Base-by-base conservation (phyloP, 345 rosid genomes). In the Eucalyptus cloeziana region DNA sequence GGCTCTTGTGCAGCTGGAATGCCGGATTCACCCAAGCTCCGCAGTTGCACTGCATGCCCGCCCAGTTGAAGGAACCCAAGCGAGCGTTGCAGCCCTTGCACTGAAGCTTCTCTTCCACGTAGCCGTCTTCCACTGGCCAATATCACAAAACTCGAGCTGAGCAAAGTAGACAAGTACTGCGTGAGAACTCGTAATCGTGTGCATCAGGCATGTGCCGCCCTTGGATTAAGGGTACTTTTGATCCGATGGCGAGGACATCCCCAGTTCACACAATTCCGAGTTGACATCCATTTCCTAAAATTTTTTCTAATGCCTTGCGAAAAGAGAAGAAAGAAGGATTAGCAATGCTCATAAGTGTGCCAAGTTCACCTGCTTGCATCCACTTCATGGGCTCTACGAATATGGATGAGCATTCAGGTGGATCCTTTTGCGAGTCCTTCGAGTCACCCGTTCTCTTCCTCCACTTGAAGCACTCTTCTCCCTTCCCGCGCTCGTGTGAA, bases 11-110 rank as follows among this genome's bases (percentile, higher is more conserved):
- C 86, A 97, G 92, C 89, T 97, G 98, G 88, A 97, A 96, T 76
- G 99, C 99, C 9, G 99, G 99, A 91, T 95, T 96, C 87, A 95
- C 94, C 99, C 99, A 97, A 3, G 98, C 94, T 5, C 98, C 99
- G 30, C 99, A 96, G 87, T 94, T 96, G 94, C 99, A 97, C 86
- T 97, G 99, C 94, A 96, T 94, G 22, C 99, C 99, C 3, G 99
- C 95, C 99, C 99, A 97, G 89, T 96, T 96, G 93, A 96, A 97
- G 44, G 94, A 94, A 86, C 99, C 99, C 93, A 97, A 87, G 6
- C 97, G 95, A 21, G 97, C 94, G 10, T 96, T 96, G 90, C 99
- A 97, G 62, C 96, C 96, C 15, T 94, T 89, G 89, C 99, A 97
- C 86, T 86, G 94, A 89, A 97, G 95, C 92, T 96, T 97, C 88